These are phyloP conservation scores for Coniosporium tulheliwenetii DNA, from an alignment of 2,329 filamentous ascomycete species.

Conservation along the genomic window DNA sequence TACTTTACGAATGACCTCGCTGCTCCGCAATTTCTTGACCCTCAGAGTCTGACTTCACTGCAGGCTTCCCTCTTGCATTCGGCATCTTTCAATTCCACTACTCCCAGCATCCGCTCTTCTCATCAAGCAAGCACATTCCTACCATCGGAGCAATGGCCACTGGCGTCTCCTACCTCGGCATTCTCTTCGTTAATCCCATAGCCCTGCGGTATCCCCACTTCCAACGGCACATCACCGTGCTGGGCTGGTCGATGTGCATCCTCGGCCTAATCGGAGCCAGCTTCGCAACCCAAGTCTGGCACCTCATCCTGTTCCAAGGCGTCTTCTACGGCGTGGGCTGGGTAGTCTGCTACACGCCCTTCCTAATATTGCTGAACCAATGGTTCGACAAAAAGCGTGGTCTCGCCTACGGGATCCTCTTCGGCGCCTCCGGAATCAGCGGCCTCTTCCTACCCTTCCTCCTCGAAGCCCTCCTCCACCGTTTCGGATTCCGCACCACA, in stretches of 20 bases:
- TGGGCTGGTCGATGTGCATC: slow-evolving; percentile 1
- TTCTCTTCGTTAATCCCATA: not conserved
- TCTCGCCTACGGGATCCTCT: slow-evolving; percentile 14
- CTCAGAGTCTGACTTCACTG: not conserved
- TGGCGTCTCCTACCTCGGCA: not conserved
- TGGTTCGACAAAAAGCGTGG: slow-evolving; percentile 14
- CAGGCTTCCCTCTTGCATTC: slow-evolving; percentile 4
- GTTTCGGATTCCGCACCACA: slow-evolving; percentile 11
- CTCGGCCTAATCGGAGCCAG: not conserved
- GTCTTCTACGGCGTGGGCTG: slow-evolving; percentile 15
- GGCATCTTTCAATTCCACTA: slow-evolving; percentile 5
- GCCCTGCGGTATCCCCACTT: slow-evolving; percentile 4
- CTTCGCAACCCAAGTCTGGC: slow-evolving; percentile 16
- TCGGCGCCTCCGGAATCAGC: slow-evolving; percentile 17
- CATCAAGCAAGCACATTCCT: slow-evolving; percentile 1
- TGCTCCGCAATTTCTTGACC: not conserved
- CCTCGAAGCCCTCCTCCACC: slow-evolving; percentile 11
- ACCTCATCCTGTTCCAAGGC: slow-evolving; percentile 16
- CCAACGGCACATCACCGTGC: not conserved
- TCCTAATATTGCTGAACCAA: slow-evolving; percentile 40
- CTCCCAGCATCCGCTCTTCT: slow-evolving; percentile 1
- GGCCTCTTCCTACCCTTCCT: slow-evolving; percentile 15
- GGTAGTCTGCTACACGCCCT: slow-evolving; percentile 36
- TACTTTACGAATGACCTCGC: not conserved
- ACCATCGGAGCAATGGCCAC: slow-evolving; percentile 3